A percentile compares a stretch with the other conserved stretches of the same genome.
Conservation (phyloP, 2,329 filamentous ascomycete genomes). For the Leptosphaerulina australis region DNA sequence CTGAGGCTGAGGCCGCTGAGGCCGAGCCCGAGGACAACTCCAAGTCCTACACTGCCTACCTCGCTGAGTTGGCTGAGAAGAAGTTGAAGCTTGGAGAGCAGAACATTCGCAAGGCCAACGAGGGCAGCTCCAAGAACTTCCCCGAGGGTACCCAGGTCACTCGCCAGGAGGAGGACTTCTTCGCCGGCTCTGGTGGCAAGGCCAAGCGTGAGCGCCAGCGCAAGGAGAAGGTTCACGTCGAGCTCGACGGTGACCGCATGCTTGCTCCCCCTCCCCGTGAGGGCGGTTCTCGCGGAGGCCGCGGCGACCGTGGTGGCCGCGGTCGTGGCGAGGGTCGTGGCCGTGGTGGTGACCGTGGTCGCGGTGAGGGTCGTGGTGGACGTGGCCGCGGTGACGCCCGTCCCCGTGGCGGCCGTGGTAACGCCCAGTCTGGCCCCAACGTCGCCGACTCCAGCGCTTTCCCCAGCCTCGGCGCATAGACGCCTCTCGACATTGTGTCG, state of each 20-base stretch:
- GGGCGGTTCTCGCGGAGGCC: constrained; percentile 53
- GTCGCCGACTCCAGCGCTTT: constrained; percentile 59
- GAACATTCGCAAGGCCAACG: constrained; percentile 87
- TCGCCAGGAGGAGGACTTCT: constrained; percentile 72
- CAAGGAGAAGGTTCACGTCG: constrained; percentile 88
- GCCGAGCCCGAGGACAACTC: constrained; percentile 78
- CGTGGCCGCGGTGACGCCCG: constrained; percentile 56
- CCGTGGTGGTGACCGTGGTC: constrained; percentile 58
- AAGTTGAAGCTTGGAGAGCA: constrained; percentile 72
- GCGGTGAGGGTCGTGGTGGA: constrained; percentile 57
- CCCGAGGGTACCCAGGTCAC: constrained; percentile 70
- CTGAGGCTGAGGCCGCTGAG: constrained; percentile 53
- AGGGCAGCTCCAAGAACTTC: constrained; percentile 96
- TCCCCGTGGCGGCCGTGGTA: constrained; percentile 58
- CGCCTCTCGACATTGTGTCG: constrained; percentile 28
- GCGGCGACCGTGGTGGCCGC: constrained; percentile 54
- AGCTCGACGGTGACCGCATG: constrained; percentile 76
- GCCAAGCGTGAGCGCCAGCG: constrained; percentile 80
- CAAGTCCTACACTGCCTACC: constrained; percentile 89
- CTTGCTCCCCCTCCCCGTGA: constrained; percentile 60
- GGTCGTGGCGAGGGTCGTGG: constrained; percentile 60
- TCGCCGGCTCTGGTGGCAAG: constrained; percentile 77
- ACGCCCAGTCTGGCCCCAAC: constrained; percentile 52
- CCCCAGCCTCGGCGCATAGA: constrained; percentile 58
- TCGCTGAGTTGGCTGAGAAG: constrained; percentile 77